Conservation (phyloP, 805 yeast genomes). For the Starmerella cellae region DNA sequence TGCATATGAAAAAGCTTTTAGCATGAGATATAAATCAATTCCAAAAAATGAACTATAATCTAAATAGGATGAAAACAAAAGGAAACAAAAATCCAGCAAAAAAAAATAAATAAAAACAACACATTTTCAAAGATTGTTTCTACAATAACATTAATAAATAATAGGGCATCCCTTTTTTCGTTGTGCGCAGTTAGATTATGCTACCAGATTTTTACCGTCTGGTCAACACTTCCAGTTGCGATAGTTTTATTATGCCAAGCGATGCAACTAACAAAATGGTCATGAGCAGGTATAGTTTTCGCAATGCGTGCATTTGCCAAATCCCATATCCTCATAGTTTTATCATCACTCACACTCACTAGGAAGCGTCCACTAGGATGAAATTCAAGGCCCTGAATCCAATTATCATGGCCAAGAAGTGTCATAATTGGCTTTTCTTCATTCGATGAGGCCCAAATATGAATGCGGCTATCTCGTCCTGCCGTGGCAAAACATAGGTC, state of each 20-base stretch:
- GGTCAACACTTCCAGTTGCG: constrained; percentile 53
- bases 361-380: constrained; percentile 68
- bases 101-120: too few species aligned
- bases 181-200: neutral
- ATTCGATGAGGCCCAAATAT: constrained; percentile 49
- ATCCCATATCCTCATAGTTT: constrained; percentile 68
- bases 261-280: constrained; percentile 61
- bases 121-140: too few species aligned
- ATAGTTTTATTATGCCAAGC: constrained; percentile 32
- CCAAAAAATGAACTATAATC: too few species aligned
- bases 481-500: constrained; percentile 44
- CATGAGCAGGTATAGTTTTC: constrained; percentile 44
- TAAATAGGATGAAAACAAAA: too few species aligned
- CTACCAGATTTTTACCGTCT: constrained; percentile 42
- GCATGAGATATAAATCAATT: too few species aligned
- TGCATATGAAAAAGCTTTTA: too few species aligned
- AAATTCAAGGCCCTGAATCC: constrained; percentile 60
- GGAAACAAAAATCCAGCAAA: too few species aligned
- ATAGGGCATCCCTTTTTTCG: neutral
- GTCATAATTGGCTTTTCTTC: constrained; percentile 47
- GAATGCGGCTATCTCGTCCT: constrained; percentile 62
- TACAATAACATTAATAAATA: neutral
- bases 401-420: constrained; percentile 65
- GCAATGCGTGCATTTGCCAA: constrained; percentile 36
- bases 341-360: constrained; percentile 68